Conservation (phyloP, 306 rosid species). For the Lathyrus aphaca region DNA sequence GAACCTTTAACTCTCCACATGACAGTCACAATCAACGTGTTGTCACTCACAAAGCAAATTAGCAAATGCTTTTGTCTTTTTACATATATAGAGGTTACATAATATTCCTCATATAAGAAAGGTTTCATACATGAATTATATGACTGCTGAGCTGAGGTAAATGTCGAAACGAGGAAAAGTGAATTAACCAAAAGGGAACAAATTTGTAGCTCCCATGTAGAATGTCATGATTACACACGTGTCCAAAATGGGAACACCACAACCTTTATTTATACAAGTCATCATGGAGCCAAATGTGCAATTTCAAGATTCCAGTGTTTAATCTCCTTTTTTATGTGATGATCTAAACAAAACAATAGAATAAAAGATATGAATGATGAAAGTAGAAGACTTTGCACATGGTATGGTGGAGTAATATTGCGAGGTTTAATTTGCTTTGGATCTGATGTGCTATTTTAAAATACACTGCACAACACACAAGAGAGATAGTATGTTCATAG, state of each 20-base stretch:
- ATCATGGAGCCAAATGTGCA: slow-evolving; percentile 51
- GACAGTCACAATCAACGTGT: slow-evolving; percentile 25
- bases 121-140: slow-evolving; percentile 13
- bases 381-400: slow-evolving; percentile 54
- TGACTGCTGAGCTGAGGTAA: slow-evolving; percentile 42
- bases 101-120: slow-evolving; percentile 39
- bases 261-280: slow-evolving; percentile 42
- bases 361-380: slow-evolving; percentile 43
- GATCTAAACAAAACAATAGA: neutral
- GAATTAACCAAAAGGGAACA: slow-evolving; percentile 31
- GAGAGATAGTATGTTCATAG: neutral
- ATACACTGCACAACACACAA: slow-evolving; percentile 31
- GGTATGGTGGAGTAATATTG: slow-evolving; percentile 43
- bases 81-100: slow-evolving; percentile 44
- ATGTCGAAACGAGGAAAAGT: slow-evolving; percentile 35
- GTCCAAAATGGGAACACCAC: slow-evolving; percentile 44
- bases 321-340: slow-evolving; percentile 17
- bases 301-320: slow-evolving; percentile 33
- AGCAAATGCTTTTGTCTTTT: slow-evolving; percentile 3
- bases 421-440: slow-evolving; percentile 58
- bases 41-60: slow-evolving; percentile 17
- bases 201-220: slow-evolving; percentile 43
- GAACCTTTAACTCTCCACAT: slow-evolving; percentile 33
- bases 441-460: slow-evolving; percentile 66
- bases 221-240: slow-evolving; percentile 61